Percentiles rank a stretch among this genome's conserved stretches.
phyloP scores from a whole-genome alignment of 208 protist genomes.

The Trypanosomatidae sp. region DNA sequence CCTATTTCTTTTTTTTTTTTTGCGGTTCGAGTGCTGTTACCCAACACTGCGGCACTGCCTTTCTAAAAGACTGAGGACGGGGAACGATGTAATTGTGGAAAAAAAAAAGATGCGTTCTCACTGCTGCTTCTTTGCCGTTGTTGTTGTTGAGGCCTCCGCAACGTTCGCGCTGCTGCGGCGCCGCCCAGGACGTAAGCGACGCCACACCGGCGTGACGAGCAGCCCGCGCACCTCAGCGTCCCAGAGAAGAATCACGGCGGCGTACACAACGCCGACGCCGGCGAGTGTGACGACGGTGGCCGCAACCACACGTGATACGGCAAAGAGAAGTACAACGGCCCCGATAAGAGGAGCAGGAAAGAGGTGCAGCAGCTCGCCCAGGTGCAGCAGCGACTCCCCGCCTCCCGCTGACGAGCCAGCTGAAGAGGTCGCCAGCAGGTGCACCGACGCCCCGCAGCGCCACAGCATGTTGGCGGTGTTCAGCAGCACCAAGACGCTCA shows the following conservation, averaged over 20 bases:
- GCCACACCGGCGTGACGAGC: constrained; percentile 11
- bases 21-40: too few relatives aligned
- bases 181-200: not conserved
- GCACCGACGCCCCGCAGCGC: constrained; percentile 35
- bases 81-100: too few relatives aligned
- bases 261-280: constrained; percentile 21
- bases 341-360: not conserved
- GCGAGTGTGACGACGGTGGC: constrained; percentile 9
- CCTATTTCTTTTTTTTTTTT: too few relatives aligned
- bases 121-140: too few relatives aligned
- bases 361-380: too few relatives aligned
- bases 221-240: constrained; percentile 37
- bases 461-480: constrained; percentile 47
- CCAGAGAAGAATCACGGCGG: constrained; percentile 20
- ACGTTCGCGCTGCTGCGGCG: too few relatives aligned
- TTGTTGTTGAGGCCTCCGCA: too few relatives aligned
- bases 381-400: too few relatives aligned
- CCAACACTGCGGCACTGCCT: too few relatives aligned
- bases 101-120: too few relatives aligned
- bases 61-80: too few relatives aligned
- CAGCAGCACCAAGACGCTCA: constrained; percentile 42
- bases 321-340: not conserved
- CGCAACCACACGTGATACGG: not conserved
- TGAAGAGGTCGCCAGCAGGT: constrained; percentile 34
- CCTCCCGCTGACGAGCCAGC: too few relatives aligned